Base-by-base conservation (phyloP, 768 basidiomycete genomes). In the Psilocybe subaeruginosa region DNA sequence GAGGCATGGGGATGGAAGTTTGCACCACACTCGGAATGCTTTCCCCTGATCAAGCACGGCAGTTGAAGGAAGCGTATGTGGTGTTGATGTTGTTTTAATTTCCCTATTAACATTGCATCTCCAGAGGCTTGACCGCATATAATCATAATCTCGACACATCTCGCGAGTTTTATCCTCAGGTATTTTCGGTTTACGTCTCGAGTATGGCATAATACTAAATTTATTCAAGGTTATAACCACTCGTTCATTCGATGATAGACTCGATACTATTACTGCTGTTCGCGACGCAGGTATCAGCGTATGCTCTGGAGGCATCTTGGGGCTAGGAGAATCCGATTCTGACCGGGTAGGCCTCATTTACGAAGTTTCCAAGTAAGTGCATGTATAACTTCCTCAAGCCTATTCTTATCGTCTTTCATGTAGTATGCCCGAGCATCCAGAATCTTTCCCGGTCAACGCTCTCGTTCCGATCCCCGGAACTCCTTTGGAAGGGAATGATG, bases 81-180 rank as follows among this genome's bases (percentile, higher is more conserved):
- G 39, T 45, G n/a, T 35, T 64, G 23, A 43, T 19, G 19, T 31
- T 17, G 59, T 23, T 11, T 45, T 19, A 17, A 43, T 16, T 60
- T 31, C 37, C 46, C 53, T 49, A 23, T 33, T 45, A 11, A 49
- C 49, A 64, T 56, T 68, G 23, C 23, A 55, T 55, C 29, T 58
- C 39, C 63, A 93, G 92, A 37, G 97, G 97, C 31, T 77, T 99
- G 69, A 97, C 95, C 49, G 97, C 97, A 2, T 98, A 99, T 77
- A 99, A 99, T 73, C 97, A 99, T 74, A 99, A 99, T 75, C 85
- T 99, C 57, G 97, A 99, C 75, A 99, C 97, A 0, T 98, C 96
- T 33, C 85, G 97, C 63, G 97, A 99, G 76, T 95, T 90, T 76
- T 99, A 99, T 73, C 97, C 97, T 17, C 80, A 91, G 79, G 95